phyloP scores from a whole-genome alignment of 2,329 filamentous ascomycete genomes.

The Fusarium buharicum region DNA sequence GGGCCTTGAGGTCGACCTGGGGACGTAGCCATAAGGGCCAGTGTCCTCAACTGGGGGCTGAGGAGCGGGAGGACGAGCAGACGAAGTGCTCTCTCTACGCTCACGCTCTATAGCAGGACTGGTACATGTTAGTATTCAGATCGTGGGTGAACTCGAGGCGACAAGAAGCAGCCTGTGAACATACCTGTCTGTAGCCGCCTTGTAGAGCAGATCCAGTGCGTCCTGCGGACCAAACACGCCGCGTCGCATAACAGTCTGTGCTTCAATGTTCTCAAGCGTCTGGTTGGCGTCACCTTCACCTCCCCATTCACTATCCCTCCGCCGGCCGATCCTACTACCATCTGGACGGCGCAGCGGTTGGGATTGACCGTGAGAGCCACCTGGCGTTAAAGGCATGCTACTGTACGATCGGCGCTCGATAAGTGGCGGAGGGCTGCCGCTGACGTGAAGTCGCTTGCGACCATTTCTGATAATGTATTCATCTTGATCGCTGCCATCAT shows the following conservation, averaged over 20 bases:
- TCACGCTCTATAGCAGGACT: conserved; percentile 43
- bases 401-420: conserved; percentile 59
- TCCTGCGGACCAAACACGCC: conserved; percentile 93
- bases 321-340: conserved; percentile 47
- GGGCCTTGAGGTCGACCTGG: conserved; percentile 25
- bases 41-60: conserved; percentile 32
- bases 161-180: conserved; percentile 35
- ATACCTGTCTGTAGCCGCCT: conserved; percentile 77
- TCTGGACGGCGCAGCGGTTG: conserved; percentile 74
- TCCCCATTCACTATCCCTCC: conserved; percentile 51
- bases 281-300: conserved; percentile 66
- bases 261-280: conserved; percentile 72
- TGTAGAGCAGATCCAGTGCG: conserved; percentile 89
- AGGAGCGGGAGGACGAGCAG: conserved; percentile 27
- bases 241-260: conserved; percentile 70
- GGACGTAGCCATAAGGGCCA: conserved; percentile 35
- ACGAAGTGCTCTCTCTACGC: conserved; percentile 37
- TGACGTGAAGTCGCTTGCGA: conserved; percentile 70
- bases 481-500: conserved; percentile 64
- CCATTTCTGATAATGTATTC: conserved; percentile 80
- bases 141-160: conserved; percentile 3
- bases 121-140: conserved; percentile 16
- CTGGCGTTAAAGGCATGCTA: conserved; percentile 70
- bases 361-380: conserved; percentile 71
- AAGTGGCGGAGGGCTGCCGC: conserved; percentile 57